Evolutionary conservation across 2,329 filamentous ascomycete genomes (phyloP), one percentile per base, ranked within the genome.

Genomic region (Exophiala dermatitidis): DNA sequence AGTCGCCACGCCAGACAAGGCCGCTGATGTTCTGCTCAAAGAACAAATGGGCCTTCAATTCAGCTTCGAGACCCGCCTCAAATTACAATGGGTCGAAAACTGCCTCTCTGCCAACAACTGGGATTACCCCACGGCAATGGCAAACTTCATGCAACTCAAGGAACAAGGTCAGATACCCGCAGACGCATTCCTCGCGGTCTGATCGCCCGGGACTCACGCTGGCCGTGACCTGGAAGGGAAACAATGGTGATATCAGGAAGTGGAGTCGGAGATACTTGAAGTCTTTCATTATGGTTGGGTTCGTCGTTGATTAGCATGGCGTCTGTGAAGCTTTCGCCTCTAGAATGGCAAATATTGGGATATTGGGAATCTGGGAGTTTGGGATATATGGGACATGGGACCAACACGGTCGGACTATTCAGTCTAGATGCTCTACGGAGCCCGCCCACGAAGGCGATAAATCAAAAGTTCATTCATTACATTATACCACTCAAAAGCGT

Each of bases 101-200:
- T 96, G 91, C 63, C 76, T 97, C 10, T 77, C 81, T 2, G 83
- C 90, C 54, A 88, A 85, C 52, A 80, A 78, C 36, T 97, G 90
- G 89, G 81, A 94, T 66, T 81, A 90, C 46, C 80, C 86, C 36
- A 79, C 80, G 60, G 91, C 90, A 1, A 72, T 90, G 61, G 74
- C 78, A 50, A 81, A 87, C 32, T 96, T 95, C 66, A 79, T 84
- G 58, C 79, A 84, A 60, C 83, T 87, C 53, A 89, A 84, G 76
- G 87, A 46, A 5, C 34, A 53, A 12, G 52, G 55, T 4, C 55
- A 52, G n/a, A 56, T 63, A 8, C 60, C 61, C 19, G 44, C 51
- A 19, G 61, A 63, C 34, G 57, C 57, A 7, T 63, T 52, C 41
- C 44, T 59, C 42, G 45, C 29, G 9, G 42, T n/a, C 32, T 45